These are phyloP conservation scores for Glonium stellatum DNA, from an alignment of 495 filamentous ascomycete genomes.

Conservation along the genomic window DNA sequence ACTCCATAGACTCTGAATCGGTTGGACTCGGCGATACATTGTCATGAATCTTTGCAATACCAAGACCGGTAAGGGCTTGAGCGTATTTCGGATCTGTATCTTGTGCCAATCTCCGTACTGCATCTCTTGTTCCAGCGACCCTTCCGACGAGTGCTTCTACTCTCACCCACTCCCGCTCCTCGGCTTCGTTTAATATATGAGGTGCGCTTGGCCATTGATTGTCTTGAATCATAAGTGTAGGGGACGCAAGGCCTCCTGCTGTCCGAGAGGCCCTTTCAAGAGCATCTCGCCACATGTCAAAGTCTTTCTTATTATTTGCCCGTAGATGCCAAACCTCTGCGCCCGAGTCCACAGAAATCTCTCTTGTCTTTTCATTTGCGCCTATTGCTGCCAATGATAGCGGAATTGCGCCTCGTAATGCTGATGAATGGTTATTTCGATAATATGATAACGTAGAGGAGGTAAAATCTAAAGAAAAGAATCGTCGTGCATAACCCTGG, in stretches of 20 bases:
- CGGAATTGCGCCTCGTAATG: slow-evolving; percentile 84
- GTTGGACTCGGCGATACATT: slow-evolving; percentile 34
- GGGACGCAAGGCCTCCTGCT: slow-evolving; percentile 13
- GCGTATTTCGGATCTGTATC: slow-evolving; percentile 64
- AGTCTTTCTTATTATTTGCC: slow-evolving; percentile 73
- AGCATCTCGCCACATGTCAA: slow-evolving; percentile 76
- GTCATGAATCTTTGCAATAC: slow-evolving; percentile 16
- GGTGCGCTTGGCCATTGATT: slow-evolving; percentile 6
- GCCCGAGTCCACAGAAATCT: slow-evolving; percentile 95
- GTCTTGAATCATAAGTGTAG: slow-evolving; percentile 16
- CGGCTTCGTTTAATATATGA: slow-evolving; percentile 35
- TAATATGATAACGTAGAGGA: slow-evolving; percentile 93
- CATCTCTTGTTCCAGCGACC: slow-evolving; percentile 81
- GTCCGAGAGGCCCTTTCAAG: slow-evolving; percentile 62
- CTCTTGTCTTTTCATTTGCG: slow-evolving; percentile 73
- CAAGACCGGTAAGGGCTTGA: slow-evolving; percentile 26
- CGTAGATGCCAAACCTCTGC: slow-evolving; percentile 97
- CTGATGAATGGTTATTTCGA: slow-evolving; percentile 82
- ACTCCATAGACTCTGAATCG: slow-evolving; percentile 33
- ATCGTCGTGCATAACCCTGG: slow-evolving; percentile 86
- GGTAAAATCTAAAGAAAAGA: slow-evolving; percentile 89
- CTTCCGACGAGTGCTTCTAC: slow-evolving; percentile 76
- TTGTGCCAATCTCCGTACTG: slow-evolving; percentile 73
- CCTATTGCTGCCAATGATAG: slow-evolving; percentile 84
- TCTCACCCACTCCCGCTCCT: slow-evolving; percentile 77